Evolutionary conservation across 305 asterid genomes (phyloP).

Genomic region (Plantago lanceolata): DNA sequence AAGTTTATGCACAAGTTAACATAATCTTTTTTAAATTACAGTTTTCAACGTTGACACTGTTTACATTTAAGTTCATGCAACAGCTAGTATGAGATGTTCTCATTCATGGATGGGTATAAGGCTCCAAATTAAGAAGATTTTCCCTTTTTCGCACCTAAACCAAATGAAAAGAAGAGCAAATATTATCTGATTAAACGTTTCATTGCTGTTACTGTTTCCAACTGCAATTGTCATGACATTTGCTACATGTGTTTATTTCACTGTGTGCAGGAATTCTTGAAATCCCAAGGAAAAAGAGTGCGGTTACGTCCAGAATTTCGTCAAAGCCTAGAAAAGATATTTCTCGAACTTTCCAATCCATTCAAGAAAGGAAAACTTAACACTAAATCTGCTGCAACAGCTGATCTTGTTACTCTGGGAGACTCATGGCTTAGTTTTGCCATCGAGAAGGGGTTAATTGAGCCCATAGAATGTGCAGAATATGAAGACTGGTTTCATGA

Average conservation of each 20-base stretch:
- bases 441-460: slow-evolving; percentile 60
- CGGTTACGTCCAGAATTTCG: slow-evolving; percentile 60
- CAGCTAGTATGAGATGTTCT: neutral
- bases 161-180: no score
- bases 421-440: slow-evolving; percentile 79
- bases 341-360: slow-evolving; percentile 55
- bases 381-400: slow-evolving; percentile 57
- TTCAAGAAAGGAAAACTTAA: slow-evolving; percentile 37
- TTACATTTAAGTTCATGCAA: neutral
- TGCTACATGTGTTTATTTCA: slow-evolving; percentile 12
- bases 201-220: neutral
- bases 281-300: slow-evolving; percentile 80
- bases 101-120: neutral
- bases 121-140: neutral
- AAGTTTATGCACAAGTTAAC: neutral
- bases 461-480: slow-evolving; percentile 60
- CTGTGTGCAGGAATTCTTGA: slow-evolving; percentile 57
- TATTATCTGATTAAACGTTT: no score
- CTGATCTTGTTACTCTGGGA: slow-evolving; percentile 76
- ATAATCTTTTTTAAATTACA: neutral
- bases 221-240: neutral
- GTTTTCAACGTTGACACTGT: no score
- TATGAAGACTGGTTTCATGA: slow-evolving; percentile 64
- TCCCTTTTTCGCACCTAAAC: neutral
- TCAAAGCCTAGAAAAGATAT: slow-evolving; percentile 54